A percentile compares a stretch with the other conserved stretches of the same genome.
These are phyloP conservation scores for Blastomyces parvus DNA, from an alignment of 2,329 filamentous ascomycete species.

Conservation along the genomic window DNA sequence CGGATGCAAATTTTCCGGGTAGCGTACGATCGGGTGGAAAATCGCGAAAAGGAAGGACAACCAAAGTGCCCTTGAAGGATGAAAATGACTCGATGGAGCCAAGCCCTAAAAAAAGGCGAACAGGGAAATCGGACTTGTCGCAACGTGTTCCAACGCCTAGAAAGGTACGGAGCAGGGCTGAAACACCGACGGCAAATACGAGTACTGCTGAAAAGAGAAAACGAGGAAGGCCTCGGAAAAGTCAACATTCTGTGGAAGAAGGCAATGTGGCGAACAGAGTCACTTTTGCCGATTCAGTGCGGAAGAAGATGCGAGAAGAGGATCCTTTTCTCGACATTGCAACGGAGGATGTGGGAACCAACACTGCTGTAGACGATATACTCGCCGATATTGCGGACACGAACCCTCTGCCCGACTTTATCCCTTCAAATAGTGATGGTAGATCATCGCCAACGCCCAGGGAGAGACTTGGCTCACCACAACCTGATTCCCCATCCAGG, in stretches of 20 bases:
- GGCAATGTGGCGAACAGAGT: conserved; percentile 4
- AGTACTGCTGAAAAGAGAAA: conserved; percentile 26
- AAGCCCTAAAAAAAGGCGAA: conserved; percentile 34
- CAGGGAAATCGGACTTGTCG: conserved; percentile 33
- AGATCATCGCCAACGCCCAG: background rate
- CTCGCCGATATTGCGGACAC: background rate
- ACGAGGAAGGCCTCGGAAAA: conserved; percentile 32
- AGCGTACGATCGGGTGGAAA: background rate
- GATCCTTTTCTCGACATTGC: conserved; percentile 25
- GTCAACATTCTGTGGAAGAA: conserved; percentile 18
- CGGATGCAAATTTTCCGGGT: conserved; percentile 22
- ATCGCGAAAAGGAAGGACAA: conserved; percentile 25
- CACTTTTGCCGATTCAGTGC: conserved; percentile 11
- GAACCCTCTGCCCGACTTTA: background rate
- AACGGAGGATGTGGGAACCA: conserved; percentile 22
- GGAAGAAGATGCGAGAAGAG: conserved; percentile 18
- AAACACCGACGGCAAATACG: conserved; percentile 21
- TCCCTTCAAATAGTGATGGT: background rate
- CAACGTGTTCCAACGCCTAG: conserved; percentile 29
- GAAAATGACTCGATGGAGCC: conserved; percentile 24
- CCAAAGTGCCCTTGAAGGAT: conserved; percentile 36
- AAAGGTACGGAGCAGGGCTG: conserved; percentile 18
- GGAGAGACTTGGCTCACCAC: conserved; percentile 1
- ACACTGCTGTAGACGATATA: conserved; percentile 4
- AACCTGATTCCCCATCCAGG: background rate